These are phyloP conservation scores for Tylopilus sp. DNA, from an alignment of 768 basidiomycete species.

Conservation along the genomic window DNA sequence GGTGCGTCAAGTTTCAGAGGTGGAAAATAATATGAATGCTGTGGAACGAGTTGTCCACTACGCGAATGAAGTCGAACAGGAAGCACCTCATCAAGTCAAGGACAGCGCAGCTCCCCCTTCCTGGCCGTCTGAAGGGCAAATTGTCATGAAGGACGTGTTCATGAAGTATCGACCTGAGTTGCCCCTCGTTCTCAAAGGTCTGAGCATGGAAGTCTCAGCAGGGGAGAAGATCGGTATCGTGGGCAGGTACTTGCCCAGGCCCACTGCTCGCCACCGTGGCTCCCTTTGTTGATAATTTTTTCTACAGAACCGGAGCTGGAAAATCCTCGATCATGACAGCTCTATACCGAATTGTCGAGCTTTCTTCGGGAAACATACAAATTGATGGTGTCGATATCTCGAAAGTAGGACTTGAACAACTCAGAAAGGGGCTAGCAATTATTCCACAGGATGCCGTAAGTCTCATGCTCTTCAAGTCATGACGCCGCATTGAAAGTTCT, in stretches of 20 bases:
- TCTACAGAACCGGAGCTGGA: slow-evolving; percentile 72
- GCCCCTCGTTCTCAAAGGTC: slow-evolving; percentile 81
- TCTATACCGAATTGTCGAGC: slow-evolving; percentile 81
- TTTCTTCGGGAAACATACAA: slow-evolving; percentile 65
- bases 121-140: slow-evolving; percentile 75
- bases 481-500: background rate
- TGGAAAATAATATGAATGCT: slow-evolving; percentile 94
- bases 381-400: slow-evolving; percentile 87
- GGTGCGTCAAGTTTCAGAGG: slow-evolving; percentile 75
- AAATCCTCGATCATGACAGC: slow-evolving; percentile 90
- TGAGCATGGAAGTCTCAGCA: slow-evolving; percentile 64
- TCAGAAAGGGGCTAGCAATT: slow-evolving; percentile 67
- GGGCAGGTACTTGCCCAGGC: slow-evolving; percentile 43
- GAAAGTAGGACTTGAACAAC: slow-evolving; percentile 69
- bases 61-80: slow-evolving; percentile 75
- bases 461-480: background rate
- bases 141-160: slow-evolving; percentile 73
- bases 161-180: slow-evolving; percentile 85
- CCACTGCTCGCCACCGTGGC: slow-evolving; percentile 5
- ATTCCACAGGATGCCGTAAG: slow-evolving; percentile 70
- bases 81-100: slow-evolving; percentile 64
- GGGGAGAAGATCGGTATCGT: slow-evolving; percentile 94
- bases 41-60: slow-evolving; percentile 85
- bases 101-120: slow-evolving; percentile 53
- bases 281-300: background rate